Conservation (phyloP, 2,329 filamentous ascomycete genomes). For the Akanthomyces muscarius region DNA sequence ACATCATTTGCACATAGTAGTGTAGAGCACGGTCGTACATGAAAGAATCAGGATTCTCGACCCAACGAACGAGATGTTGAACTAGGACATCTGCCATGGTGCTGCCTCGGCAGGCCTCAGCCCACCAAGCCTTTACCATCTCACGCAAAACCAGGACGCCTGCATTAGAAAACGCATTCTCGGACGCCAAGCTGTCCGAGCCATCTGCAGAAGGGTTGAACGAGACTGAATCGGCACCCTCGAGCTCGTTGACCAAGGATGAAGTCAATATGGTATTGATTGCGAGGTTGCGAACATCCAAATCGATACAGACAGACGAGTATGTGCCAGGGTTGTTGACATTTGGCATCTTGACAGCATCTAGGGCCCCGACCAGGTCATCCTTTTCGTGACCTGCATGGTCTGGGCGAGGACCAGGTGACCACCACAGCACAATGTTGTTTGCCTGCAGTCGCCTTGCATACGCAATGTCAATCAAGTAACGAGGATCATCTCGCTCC, state of each 20-base stretch:
- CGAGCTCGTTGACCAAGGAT: constrained; percentile 92
- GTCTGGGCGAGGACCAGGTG: constrained; percentile 77
- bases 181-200: constrained; percentile 63
- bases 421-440: constrained; percentile 97
- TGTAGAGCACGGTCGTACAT: constrained; percentile 92
- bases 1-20: constrained; percentile 99
- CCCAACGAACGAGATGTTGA: constrained; percentile 95
- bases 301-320: constrained; percentile 91
- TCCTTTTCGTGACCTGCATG: constrained; percentile 96
- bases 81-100: constrained; percentile 98
- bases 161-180: constrained; percentile 89
- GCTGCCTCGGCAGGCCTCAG: constrained; percentile 83
- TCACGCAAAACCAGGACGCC: constrained; percentile 87
- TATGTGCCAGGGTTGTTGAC: constrained; percentile 93
- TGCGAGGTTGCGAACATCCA: constrained; percentile 88
- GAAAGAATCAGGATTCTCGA: constrained; percentile 87
- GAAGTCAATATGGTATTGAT: constrained; percentile 98
- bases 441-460: constrained; percentile 85
- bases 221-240: constrained; percentile 80
- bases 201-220: constrained; percentile 59
- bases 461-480: constrained; percentile 94
- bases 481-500: constrained; percentile 88
- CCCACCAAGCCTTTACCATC: constrained; percentile 99
- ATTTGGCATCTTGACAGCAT: constrained; percentile 85
- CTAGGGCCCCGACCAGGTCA: constrained; percentile 76